Evolutionary conservation across 805 yeast species (phyloP).

Genomic region (Kuraishia cidri): DNA sequence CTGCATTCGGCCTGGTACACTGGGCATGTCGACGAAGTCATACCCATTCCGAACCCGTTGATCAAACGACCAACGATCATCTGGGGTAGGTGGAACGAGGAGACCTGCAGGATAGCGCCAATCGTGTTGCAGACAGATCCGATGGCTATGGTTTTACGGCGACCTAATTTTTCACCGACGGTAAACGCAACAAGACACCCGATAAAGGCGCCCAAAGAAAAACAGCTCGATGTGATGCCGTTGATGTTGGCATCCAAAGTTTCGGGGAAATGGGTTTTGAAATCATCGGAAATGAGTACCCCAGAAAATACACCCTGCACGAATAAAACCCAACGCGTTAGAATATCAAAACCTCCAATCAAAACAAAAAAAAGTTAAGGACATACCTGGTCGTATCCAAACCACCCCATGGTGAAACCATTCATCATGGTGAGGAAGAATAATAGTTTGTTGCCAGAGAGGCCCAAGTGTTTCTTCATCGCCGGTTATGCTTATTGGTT

Average conservation of each 20-base stretch:
- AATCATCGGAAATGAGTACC: conserved; percentile 8
- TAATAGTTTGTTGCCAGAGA: conserved; percentile 5
- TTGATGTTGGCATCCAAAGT: conserved; percentile 1
- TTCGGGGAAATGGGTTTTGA: conserved; percentile 2
- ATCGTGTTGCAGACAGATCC: conserved; percentile 50
- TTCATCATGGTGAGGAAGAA: conserved; percentile 5
- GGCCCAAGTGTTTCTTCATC: conserved; percentile 6
- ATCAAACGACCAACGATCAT: conserved; percentile 55
- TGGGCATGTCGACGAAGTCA: conserved; percentile 63
- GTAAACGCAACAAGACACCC: conserved; percentile 48
- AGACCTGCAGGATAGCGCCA: conserved; percentile 50
- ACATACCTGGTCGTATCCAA: conserved; percentile 8
- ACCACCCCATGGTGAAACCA: conserved; percentile 7
- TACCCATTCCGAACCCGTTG: conserved; percentile 67
- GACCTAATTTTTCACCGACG: conserved; percentile 45
- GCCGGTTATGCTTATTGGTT: too few relatives aligned
- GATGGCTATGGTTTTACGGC: conserved; percentile 41
- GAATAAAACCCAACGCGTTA: too few relatives aligned
- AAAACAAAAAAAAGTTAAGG: too few relatives aligned
- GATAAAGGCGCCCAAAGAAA: conserved; percentile 48
- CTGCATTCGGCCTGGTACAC: conserved; percentile 67
- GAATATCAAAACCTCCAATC: too few relatives aligned
- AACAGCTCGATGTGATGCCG: conserved; percentile 7
- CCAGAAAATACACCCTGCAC: conserved; percentile 6
- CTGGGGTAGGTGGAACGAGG: conserved; percentile 33